Conservation (phyloP, 192 early-diverging fungal genomes). For the Rhizophagus sp. region DNA sequence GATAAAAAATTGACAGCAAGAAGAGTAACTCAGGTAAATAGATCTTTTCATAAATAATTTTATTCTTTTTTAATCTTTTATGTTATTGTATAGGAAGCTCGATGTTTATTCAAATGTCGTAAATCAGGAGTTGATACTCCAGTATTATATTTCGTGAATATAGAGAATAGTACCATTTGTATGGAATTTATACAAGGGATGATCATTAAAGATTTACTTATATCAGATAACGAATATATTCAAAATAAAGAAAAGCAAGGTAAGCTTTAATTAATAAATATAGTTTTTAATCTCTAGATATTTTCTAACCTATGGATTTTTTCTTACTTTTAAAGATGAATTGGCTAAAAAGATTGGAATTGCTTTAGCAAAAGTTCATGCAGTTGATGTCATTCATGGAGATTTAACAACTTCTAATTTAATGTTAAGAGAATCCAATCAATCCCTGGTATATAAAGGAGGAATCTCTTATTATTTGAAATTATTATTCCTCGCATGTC, state of each 20-base stretch:
- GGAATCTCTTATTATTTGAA: neutral
- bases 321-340: slow-evolving; percentile 28
- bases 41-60: slow-evolving; percentile 3
- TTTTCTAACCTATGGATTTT: neutral
- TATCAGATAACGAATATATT: slow-evolving; percentile 34
- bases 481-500: neutral
- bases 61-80: neutral
- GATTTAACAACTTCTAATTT: slow-evolving; percentile 98
- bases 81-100: slow-evolving; percentile 62
- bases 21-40: slow-evolving; percentile 65
- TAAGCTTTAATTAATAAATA: neutral
- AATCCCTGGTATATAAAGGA: slow-evolving; percentile 47
- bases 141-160: slow-evolving; percentile 79
- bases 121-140: slow-evolving; percentile 80
- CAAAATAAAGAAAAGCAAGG: neutral
- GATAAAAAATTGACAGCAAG: slow-evolving; percentile 80
- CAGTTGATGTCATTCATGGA: slow-evolving; percentile 87
- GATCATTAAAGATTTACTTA: slow-evolving; percentile 74
- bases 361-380: slow-evolving; percentile 80
- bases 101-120: slow-evolving; percentile 74
- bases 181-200: slow-evolving; percentile 87
- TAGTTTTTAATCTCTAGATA: neutral
- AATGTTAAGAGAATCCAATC: slow-evolving; percentile 58
- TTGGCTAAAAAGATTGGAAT: slow-evolving; percentile 60
- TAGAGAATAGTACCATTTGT: slow-evolving; percentile 69